Percentiles rank a stretch among this genome's conserved stretches.
phyloP scores from a whole-genome alignment of 306 rosid species.

The Ochetophila trinervis region DNA sequence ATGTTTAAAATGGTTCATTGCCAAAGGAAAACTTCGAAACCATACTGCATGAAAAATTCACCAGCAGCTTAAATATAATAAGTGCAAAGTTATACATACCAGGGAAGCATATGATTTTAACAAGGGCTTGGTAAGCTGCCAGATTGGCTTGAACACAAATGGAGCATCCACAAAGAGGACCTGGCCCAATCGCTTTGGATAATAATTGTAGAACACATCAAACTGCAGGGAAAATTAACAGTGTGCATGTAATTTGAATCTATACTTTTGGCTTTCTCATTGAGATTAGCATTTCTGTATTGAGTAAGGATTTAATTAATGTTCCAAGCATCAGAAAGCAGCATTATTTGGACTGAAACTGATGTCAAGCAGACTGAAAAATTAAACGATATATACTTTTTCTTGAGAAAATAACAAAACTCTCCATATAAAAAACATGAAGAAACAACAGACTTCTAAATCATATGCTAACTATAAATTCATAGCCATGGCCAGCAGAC shows the following conservation, averaged over 20 bases:
- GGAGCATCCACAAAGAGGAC: slow-evolving; percentile 92
- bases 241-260: neutral
- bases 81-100: slow-evolving; percentile 43
- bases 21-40: neutral
- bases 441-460: too few relatives aligned
- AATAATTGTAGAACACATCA: slow-evolving; percentile 80
- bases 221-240: slow-evolving; percentile 48
- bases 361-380: too few relatives aligned
- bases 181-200: slow-evolving; percentile 76
- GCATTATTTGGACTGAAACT: too few relatives aligned
- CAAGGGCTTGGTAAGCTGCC: slow-evolving; percentile 79
- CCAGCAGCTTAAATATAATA: neutral
- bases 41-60: neutral
- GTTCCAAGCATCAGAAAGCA: too few relatives aligned
- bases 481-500: too few relatives aligned
- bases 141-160: slow-evolving; percentile 77
- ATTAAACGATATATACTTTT: too few relatives aligned
- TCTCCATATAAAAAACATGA: too few relatives aligned
- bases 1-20: too few relatives aligned
- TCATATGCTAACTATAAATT: too few relatives aligned
- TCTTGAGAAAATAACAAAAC: too few relatives aligned
- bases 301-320: too few relatives aligned
- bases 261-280: too few relatives aligned
- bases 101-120: slow-evolving; percentile 76
- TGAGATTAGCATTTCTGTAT: neutral